Percentiles rank a stretch among this genome's conserved stretches.
Evolutionary conservation across 225 moss, liverwort and hornwort genomes (phyloP).

Genomic region (Physcomitrellopsis africana): DNA sequence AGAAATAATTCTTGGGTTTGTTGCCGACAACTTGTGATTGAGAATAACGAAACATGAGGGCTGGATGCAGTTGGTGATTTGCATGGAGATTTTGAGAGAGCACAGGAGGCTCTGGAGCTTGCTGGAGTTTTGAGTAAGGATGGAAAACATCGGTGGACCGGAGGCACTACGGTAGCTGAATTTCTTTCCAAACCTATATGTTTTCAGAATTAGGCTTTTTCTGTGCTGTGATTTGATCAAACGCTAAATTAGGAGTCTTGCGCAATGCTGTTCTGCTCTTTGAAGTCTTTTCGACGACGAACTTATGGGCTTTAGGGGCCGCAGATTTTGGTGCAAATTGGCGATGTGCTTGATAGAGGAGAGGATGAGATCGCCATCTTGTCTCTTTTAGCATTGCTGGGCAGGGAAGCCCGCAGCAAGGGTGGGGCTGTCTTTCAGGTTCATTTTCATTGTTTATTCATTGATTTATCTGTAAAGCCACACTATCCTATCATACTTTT

Average conservation of each 20-base stretch:
- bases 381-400: conserved; percentile 81
- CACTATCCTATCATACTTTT: not conserved
- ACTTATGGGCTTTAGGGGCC: not conserved
- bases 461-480: not conserved
- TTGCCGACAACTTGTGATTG: not conserved
- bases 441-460: conserved; percentile 27
- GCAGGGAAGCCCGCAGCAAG: conserved; percentile 77
- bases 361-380: conserved; percentile 96
- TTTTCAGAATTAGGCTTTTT: not conserved
- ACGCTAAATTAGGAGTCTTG: not conserved
- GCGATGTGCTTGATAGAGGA: conserved; percentile 92
- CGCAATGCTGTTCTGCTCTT: no score
- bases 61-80: conserved; percentile 83
- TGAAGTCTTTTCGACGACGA: no score
- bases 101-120: conserved; percentile 71
- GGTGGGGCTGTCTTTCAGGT: conserved; percentile 99
- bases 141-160: conserved; percentile 78
- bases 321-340: conserved; percentile 94
- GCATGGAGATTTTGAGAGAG: conserved; percentile 83
- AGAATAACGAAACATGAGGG: not conserved
- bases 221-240: not conserved
- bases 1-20: not conserved
- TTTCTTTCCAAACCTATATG: not conserved
- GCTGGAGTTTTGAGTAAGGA: conserved; percentile 90
- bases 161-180: conserved; percentile 69